A percentile compares a stretch with the other conserved stretches of the same genome.
phyloP scores from a whole-genome alignment of 140 eudicot species.

The Erigeron philadelphicus region DNA sequence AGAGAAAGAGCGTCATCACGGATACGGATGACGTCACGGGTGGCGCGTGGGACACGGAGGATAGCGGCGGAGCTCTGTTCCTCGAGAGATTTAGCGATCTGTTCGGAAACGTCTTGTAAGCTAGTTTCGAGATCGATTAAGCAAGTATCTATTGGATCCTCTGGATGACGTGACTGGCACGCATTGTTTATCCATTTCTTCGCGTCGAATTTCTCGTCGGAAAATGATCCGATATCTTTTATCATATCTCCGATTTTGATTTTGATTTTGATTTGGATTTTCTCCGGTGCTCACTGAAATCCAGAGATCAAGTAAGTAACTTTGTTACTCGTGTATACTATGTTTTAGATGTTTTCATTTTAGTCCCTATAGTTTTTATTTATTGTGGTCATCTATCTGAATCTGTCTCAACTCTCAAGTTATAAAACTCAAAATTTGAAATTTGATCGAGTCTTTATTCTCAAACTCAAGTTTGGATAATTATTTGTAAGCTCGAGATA shows the following conservation, averaged over 20 bases:
- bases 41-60: constrained; percentile 97
- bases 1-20: constrained; percentile 90
- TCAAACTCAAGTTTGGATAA: too few relatives aligned
- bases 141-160: constrained; percentile 81
- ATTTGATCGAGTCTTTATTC: too few relatives aligned
- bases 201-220: constrained; percentile 87
- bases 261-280: too few relatives aligned
- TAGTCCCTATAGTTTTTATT: too few relatives aligned
- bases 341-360: too few relatives aligned
- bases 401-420: too few relatives aligned
- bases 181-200: constrained; percentile 93
- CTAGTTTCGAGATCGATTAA: constrained; percentile 95
- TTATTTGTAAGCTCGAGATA: too few relatives aligned
- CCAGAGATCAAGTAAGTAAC: too few relatives aligned
- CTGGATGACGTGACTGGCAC: constrained; percentile 75
- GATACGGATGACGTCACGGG: constrained; percentile 81
- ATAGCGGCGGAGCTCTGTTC: constrained; percentile 95
- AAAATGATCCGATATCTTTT: constrained; percentile 82
- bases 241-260: constrained; percentile 38
- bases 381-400: too few relatives aligned
- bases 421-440: too few relatives aligned
- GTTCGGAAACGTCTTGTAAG: constrained; percentile 87
- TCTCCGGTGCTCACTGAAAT: too few relatives aligned
- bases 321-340: too few relatives aligned
- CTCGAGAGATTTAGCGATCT: constrained; percentile 91